phyloP scores from a whole-genome alignment of 2,329 filamentous ascomycete genomes.

The Chaetothyriales sp. region DNA sequence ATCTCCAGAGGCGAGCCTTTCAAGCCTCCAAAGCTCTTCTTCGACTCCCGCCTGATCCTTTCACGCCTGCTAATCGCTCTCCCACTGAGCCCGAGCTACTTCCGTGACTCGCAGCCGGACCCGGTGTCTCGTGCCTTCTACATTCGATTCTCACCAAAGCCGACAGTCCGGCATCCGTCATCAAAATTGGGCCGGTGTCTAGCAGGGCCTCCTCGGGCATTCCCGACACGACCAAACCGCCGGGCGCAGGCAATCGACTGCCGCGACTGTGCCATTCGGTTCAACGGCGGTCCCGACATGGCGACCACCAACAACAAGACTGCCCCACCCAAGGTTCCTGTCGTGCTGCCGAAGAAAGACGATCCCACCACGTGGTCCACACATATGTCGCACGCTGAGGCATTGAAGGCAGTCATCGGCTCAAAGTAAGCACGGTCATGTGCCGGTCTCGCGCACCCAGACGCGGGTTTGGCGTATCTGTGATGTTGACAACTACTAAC shows the following conservation, averaged over 20 bases:
- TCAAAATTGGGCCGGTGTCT: background rate
- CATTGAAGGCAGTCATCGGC: constrained; percentile 45
- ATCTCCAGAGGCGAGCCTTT: background rate
- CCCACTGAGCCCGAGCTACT: background rate
- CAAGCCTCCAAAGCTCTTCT: background rate
- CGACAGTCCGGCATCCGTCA: background rate
- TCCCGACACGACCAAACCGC: background rate
- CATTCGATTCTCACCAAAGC: background rate
- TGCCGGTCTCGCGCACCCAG: background rate
- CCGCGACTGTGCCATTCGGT: background rate
- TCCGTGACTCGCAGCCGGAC: background rate
- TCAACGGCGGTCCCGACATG: background rate
- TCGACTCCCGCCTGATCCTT: background rate
- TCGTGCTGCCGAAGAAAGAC: constrained; percentile 35
- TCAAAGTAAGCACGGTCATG: constrained; percentile 36
- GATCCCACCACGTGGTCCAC: constrained; percentile 27
- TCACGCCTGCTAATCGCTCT: background rate
- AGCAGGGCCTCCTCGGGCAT: background rate
- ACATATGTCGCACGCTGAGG: constrained; percentile 36
- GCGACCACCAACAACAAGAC: background rate
- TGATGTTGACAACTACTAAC: constrained; percentile 1
- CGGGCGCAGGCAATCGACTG: background rate
- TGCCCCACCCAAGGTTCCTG: constrained; percentile 30
- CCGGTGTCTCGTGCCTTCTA: background rate
- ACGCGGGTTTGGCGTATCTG: background rate